phyloP scores from a whole-genome alignment of 2,329 filamentous ascomycete genomes.

The Phoma sp. region DNA sequence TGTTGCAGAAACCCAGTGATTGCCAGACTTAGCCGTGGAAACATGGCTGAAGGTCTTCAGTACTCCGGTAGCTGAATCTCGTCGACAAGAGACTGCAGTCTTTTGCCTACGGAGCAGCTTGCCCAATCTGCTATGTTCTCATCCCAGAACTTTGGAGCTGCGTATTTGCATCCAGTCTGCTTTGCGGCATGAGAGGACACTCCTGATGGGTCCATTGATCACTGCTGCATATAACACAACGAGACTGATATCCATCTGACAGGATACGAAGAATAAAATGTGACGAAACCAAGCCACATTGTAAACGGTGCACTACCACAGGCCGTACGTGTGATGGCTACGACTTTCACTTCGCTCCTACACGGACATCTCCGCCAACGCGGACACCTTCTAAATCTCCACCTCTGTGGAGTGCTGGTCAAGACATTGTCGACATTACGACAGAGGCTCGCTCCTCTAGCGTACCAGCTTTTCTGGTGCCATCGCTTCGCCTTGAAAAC shows the following conservation, averaged over 20 bases:
- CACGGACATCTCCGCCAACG: not conserved
- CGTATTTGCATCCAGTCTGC: too few relatives aligned
- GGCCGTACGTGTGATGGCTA: conserved; percentile 46
- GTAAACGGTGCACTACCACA: conserved; percentile 41
- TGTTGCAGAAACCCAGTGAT: too few relatives aligned
- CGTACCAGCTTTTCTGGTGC: conserved; percentile 19
- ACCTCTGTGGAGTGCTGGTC: not conserved
- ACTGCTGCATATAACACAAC: not conserved
- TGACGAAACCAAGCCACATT: conserved; percentile 43
- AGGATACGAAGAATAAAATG: conserved; percentile 46
- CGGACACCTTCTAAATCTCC: not conserved
- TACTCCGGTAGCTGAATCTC: too few relatives aligned
- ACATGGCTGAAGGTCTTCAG: not conserved
- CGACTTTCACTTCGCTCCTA: conserved; percentile 1
- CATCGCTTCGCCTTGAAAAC: conserved; percentile 29
- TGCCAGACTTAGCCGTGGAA: too few relatives aligned
- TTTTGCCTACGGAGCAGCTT: not conserved
- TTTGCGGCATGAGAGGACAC: too few relatives aligned
- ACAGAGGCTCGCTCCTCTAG: not conserved
- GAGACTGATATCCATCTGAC: conserved; percentile 5
- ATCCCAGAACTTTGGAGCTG: too few relatives aligned
- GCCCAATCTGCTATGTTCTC: too few relatives aligned
- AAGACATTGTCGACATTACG: not conserved
- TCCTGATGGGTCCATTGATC: too few relatives aligned
- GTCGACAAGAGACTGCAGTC: not conserved